Base-by-base conservation (phyloP, 2,329 filamentous ascomycete species). In the Elsinoe fawcettii region DNA sequence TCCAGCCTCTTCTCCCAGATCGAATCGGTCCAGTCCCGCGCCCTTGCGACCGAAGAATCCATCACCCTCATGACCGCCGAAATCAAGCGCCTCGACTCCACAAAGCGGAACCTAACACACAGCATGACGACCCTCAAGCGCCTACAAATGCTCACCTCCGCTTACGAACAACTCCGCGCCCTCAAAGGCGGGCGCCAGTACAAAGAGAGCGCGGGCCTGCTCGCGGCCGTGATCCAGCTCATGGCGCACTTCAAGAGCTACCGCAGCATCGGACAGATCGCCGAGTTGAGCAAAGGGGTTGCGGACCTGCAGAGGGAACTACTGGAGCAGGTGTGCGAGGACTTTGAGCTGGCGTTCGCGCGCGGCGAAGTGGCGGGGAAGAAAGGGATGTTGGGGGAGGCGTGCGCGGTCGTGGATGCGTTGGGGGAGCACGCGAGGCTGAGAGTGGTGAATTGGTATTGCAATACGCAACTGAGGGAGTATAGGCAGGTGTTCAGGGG, bases 171-270 rank as follows among this genome's bases (percentile, higher is more conserved):
- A 74, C 79, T 99, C 58, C 82, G 88, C 59, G 88, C 84, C 2
- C 77, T 96, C 63, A 87, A 88, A 63, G 88, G 88, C 72, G 86
- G 87, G 34, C 80, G 92, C 58, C 93, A 99, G 71, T 99, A 99
- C 71, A 80, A 89, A 62, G 93, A 99, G 70, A 97, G 93, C 69
- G 91, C 92, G 14, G 90, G 95, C 66, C 78, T 99, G 59, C 77
- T 99, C 58, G 90, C 96, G 74, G 93, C 93, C 8, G 93, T 99
- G 30, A 82, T 99, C 59, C 93, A 99, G 79, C 84, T 99, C 46
- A 96, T 97, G 88, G 88, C 88, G 63, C 91, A 99, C 74, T 99
- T 99, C 80, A 95, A 96, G 75, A 95, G 89, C 72, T 99, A 97
- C 71, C 80, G 93, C 59, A 96, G 90, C 65, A 97, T 99, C 65